These are phyloP conservation scores for Hamamelis virginiana DNA, from an alignment of 164 flowering plant genomes.

Conservation along the genomic window DNA sequence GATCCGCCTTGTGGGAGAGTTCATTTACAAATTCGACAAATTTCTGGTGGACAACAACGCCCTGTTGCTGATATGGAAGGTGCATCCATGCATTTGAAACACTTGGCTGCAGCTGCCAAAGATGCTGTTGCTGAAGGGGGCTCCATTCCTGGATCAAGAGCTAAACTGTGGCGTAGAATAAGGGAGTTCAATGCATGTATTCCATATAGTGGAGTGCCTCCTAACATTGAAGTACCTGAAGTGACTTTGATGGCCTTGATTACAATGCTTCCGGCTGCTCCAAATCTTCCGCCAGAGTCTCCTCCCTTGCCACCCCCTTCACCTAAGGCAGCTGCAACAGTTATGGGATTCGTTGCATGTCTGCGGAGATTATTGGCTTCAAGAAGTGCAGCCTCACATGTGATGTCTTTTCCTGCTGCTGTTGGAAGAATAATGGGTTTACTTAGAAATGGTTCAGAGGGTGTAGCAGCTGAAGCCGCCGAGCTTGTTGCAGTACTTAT, in stretches of 20 bases:
- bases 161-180: constrained; percentile 95
- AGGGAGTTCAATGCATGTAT: constrained; percentile 97
- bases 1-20: constrained; percentile 99
- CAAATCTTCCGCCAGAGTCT: constrained; percentile 87
- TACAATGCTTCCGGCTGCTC: constrained; percentile 95
- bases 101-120: constrained; percentile 90
- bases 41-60: constrained; percentile 40
- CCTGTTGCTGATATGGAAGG: constrained; percentile 60
- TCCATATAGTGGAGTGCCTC: constrained; percentile 84
- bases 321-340: constrained; percentile 98
- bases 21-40: constrained; percentile 36
- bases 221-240: constrained; percentile 87
- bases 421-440: constrained; percentile 97
- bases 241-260: constrained; percentile 95
- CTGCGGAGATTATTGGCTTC: constrained; percentile 85
- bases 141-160: constrained; percentile 95
- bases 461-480: constrained; percentile 93
- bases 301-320: constrained; percentile 97
- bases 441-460: constrained; percentile 97
- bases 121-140: constrained; percentile 98
- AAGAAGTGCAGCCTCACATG: constrained; percentile 91
- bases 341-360: constrained; percentile 87
- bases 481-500: constrained; percentile 85
- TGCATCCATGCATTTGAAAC: constrained; percentile 88
- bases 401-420: constrained; percentile 99